Conservation (phyloP, 2,329 filamentous ascomycete genomes). For the Claviceps fusiformis region DNA sequence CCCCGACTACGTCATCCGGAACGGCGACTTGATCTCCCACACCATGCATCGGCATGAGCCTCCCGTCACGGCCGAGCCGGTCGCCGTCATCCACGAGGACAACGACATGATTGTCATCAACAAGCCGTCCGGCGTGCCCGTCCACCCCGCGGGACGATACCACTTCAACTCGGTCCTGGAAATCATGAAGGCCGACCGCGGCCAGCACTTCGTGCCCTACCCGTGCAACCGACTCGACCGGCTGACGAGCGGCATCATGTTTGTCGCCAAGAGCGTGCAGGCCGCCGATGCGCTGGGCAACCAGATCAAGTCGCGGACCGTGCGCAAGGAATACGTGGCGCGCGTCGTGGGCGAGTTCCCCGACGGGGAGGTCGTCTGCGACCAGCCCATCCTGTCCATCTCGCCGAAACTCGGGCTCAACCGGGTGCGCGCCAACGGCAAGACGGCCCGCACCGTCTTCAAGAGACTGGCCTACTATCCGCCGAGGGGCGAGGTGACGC, state of each 20-base stretch:
- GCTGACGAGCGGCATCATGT: slow-evolving; percentile 94
- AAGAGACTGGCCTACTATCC: slow-evolving; percentile 87
- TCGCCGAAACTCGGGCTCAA: slow-evolving; percentile 93
- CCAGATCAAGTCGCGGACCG: slow-evolving; percentile 66
- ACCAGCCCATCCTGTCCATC: slow-evolving; percentile 86
- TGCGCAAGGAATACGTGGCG: slow-evolving; percentile 91
- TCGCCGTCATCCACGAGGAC: slow-evolving; percentile 80
- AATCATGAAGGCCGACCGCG: slow-evolving; percentile 71
- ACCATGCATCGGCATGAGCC: slow-evolving; percentile 93
- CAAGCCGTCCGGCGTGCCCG: slow-evolving; percentile 88
- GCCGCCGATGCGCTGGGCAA: slow-evolving; percentile 64
- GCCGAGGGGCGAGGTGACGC: too few relatives aligned
- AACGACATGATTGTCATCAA: slow-evolving; percentile 91
- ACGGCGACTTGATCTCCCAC: slow-evolving; percentile 85
- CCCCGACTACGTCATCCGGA: slow-evolving; percentile 60
- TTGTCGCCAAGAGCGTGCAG: slow-evolving; percentile 74
- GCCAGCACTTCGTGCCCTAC: slow-evolving; percentile 38
- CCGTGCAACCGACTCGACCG: slow-evolving; percentile 91
- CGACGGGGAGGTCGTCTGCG: slow-evolving; percentile 78
- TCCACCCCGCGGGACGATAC: slow-evolving; percentile 90
- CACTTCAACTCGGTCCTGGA: slow-evolving; percentile 91
- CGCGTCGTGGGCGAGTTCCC: slow-evolving; percentile 86
- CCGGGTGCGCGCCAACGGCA: slow-evolving; percentile 84
- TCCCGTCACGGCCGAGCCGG: slow-evolving; percentile 68
- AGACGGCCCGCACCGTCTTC: slow-evolving; percentile 81